A percentile compares a stretch with the other conserved stretches of the same genome.
Evolutionary conservation across 371 early-diverging fungal species (phyloP).

Genomic region (Apophysomyces variabilis): DNA sequence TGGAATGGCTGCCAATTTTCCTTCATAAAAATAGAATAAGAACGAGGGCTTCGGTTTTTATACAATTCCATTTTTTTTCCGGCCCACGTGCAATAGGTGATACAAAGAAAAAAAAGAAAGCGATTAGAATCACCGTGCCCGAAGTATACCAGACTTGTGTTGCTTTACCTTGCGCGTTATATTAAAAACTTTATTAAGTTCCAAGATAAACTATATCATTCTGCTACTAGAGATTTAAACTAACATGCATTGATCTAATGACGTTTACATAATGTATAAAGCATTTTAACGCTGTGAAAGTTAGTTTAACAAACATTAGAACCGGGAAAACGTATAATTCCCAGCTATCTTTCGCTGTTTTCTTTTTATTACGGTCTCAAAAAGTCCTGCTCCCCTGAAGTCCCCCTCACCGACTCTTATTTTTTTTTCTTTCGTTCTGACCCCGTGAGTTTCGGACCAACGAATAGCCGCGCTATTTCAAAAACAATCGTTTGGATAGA

Average conservation of each 20-base stretch:
- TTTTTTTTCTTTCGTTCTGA: background rate
- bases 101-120: constrained; percentile 12
- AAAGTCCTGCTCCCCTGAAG: constrained; percentile 1
- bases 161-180: background rate
- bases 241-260: too few species aligned
- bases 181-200: constrained; percentile 7
- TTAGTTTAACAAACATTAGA: too few species aligned
- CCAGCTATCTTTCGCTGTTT: constrained; percentile 1
- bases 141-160: constrained; percentile 3
- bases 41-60: constrained; percentile 10
- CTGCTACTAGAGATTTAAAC: background rate
- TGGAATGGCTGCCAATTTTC: constrained; percentile 24
- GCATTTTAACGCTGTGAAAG: too few species aligned
- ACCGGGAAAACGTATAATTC: constrained; percentile 1
- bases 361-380: background rate
- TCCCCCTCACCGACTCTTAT: background rate
- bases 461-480: constrained; percentile 6
- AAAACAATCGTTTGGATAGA: background rate
- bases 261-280: too few species aligned
- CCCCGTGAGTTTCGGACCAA: constrained; percentile 4
- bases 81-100: constrained; percentile 11
- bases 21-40: constrained; percentile 86
- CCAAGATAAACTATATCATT: background rate
- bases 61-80: constrained; percentile 17
- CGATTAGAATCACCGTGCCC: constrained; percentile 13